Base-by-base conservation (phyloP, 176 grass and related monocot genomes). In the Elaeis guineensis region DNA sequence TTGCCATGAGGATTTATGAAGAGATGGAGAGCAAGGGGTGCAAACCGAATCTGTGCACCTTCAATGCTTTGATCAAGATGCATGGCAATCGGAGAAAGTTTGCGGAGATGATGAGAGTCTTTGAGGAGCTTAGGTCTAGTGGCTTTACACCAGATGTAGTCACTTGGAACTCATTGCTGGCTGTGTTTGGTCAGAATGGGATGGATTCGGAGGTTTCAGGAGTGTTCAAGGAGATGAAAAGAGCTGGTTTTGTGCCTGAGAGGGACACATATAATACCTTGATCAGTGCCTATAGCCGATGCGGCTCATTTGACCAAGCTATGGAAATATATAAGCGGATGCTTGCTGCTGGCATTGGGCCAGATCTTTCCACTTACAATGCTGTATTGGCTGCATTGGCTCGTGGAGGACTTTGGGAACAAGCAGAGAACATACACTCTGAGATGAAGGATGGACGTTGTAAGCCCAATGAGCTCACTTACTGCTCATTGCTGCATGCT, bases 181-280 rank as follows among this genome's bases (percentile, higher is more conserved):
- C 83, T 0, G 87, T 97, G 19, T 88, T 97, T 67, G 92, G 92
- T 21, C 92, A 97, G 71, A 90, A 97, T 69, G 87, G 92, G 30
- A 52, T 97, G 20, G 75, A 90, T 6, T 61, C 81, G 1, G 93
- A 91, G 70, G 83, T 97, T n/a, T 82, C 78, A 19, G 72, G 78
- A 32, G 78, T 97, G 22, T 91, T 97, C 66, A 89, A 97, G 73
- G 93, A 91, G 56, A 97, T 97, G 93, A 91, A 91, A 63, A 86
- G 77, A 26, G 73, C 93, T 29, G 93, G 93, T 9, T 91, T 85
- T 78, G 71, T 97, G 19, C 93, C 87, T 6, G 84, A 97, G 79
- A 85, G 79, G 54, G 81, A 91, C 51, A 91, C 93, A 26, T 97
- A 97, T 78, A 71, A 85, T 78, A 89, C 93, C 25, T 72, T 96